Conservation (phyloP, 345 rosid genomes). For the Boechera divaricarpa region DNA sequence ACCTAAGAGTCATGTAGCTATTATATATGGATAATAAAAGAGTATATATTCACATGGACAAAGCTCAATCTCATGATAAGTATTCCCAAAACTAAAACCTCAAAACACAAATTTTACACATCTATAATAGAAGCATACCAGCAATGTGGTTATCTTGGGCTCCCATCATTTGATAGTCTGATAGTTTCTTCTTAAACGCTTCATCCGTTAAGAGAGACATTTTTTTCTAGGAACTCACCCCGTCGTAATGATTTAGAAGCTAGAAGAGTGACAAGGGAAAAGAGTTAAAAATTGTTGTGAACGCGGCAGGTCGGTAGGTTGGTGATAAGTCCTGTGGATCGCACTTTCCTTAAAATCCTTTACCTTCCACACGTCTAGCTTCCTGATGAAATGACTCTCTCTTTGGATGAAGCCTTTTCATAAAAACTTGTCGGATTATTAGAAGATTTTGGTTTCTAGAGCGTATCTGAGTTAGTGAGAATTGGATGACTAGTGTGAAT, state of each 20-base stretch:
- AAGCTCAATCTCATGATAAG: neutral
- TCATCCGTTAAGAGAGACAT: neutral
- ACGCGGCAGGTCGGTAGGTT: neutral
- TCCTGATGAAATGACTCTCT: too few species aligned
- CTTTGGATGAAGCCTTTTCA: too few species aligned
- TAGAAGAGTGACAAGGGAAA: neutral
- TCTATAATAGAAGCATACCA: neutral
- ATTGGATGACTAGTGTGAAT: neutral
- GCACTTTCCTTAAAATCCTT: neutral
- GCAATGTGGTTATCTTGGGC: neutral
- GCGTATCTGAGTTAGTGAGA: neutral
- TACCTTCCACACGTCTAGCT: too few species aligned
- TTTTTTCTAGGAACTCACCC: neutral
- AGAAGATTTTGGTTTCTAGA: neutral
- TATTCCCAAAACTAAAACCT: neutral
- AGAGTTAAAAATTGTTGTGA: neutral
- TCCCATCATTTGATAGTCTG: neutral
- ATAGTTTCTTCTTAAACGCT: neutral
- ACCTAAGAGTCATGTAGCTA: slow-evolving; percentile 19
- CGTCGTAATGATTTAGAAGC: neutral
- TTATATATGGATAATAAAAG: slow-evolving; percentile 11
- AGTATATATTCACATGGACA: neutral
- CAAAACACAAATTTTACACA: neutral
- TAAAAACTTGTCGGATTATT: too few species aligned
- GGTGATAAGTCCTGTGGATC: neutral